A percentile compares a stretch with the other conserved stretches of the same genome.
Evolutionary conservation across 371 early-diverging fungal genomes (phyloP).

Genomic region (Nematocida homosporus): DNA sequence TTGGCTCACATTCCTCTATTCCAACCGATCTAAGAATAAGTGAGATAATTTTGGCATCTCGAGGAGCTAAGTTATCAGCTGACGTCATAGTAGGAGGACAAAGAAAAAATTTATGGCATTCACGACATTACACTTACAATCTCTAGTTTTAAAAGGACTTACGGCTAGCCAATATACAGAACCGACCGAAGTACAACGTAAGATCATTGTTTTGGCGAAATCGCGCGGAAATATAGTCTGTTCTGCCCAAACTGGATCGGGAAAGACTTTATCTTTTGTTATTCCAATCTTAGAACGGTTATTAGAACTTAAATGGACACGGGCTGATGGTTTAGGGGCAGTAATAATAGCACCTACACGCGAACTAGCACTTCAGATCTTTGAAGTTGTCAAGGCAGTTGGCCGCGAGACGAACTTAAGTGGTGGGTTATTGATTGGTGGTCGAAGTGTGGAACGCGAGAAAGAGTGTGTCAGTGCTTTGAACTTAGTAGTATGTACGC

Average conservation of each 20-base stretch:
- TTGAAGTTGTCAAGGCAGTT: constrained; percentile 86
- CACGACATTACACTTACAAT: constrained; percentile 1
- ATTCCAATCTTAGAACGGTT: constrained; percentile 88
- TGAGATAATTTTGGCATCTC: constrained; percentile 83
- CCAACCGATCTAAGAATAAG: constrained; percentile 81
- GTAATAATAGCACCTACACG: constrained; percentile 90
- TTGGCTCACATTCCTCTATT: constrained; percentile 86
- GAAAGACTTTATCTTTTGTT: constrained; percentile 96
- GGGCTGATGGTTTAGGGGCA: constrained; percentile 66
- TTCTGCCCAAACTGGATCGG: constrained; percentile 97
- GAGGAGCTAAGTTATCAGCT: constrained; percentile 70
- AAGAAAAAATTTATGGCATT: constrained; percentile 48
- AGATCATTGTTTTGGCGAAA: constrained; percentile 91
- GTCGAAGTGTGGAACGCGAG: constrained; percentile 85
- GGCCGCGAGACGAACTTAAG: constrained; percentile 71
- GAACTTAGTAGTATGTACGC: constrained; percentile 86
- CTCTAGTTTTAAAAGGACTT: constrained; percentile 27
- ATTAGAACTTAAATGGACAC: constrained; percentile 13
- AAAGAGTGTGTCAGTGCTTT: constrained; percentile 83
- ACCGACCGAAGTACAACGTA: constrained; percentile 78
- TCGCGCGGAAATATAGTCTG: constrained; percentile 89
- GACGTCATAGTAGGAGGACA: constrained; percentile 13
- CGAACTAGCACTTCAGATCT: constrained; percentile 91
- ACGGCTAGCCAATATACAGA: constrained; percentile 9
- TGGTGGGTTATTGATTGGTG: constrained; percentile 84